Evolutionary conservation across 768 basidiomycete genomes (phyloP).

Genomic region (Kwoniella mangroviensis): DNA sequence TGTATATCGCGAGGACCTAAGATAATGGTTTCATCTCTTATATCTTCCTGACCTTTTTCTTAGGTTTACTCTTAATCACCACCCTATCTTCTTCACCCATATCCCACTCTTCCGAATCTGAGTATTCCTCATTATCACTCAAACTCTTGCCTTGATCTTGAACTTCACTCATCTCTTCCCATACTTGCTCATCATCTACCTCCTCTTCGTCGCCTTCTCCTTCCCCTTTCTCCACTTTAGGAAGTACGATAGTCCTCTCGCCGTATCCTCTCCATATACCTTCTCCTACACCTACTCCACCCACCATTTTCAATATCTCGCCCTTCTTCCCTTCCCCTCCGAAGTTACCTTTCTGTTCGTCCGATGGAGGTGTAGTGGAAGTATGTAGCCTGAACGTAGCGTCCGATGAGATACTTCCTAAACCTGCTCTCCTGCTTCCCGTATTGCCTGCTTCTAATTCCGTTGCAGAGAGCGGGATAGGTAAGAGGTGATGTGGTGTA

Average conservation of each 20-base stretch:
- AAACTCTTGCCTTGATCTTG: constrained; percentile 27
- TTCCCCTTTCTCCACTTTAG: constrained; percentile 13
- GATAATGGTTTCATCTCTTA: background rate
- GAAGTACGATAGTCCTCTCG: constrained; percentile 10
- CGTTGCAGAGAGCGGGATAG: constrained; percentile 32
- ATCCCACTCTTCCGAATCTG: constrained; percentile 3
- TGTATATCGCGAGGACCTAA: too few relatives aligned
- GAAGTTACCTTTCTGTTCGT: constrained; percentile 12
- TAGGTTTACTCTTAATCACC: constrained; percentile 14
- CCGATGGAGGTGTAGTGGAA: constrained; percentile 28
- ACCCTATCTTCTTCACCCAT: constrained; percentile 16
- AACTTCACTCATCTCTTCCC: constrained; percentile 36
- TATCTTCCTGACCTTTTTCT: constrained; percentile 16
- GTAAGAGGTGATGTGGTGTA: constrained; percentile 47
- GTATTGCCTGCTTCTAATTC: background rate
- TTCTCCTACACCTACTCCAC: constrained; percentile 42
- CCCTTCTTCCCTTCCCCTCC: constrained; percentile 38
- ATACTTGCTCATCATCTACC: constrained; percentile 35
- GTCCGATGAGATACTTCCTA: constrained; percentile 29
- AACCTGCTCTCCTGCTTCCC: constrained; percentile 8
- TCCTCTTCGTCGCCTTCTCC: constrained; percentile 27
- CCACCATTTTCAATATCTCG: constrained; percentile 32
- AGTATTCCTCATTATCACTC: constrained; percentile 19
- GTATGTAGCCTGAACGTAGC: constrained; percentile 37
- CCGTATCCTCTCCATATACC: constrained; percentile 39